Evolutionary conservation across 2,329 filamentous ascomycete genomes (phyloP).

Genomic region (Berkeleyomyces basicola): DNA sequence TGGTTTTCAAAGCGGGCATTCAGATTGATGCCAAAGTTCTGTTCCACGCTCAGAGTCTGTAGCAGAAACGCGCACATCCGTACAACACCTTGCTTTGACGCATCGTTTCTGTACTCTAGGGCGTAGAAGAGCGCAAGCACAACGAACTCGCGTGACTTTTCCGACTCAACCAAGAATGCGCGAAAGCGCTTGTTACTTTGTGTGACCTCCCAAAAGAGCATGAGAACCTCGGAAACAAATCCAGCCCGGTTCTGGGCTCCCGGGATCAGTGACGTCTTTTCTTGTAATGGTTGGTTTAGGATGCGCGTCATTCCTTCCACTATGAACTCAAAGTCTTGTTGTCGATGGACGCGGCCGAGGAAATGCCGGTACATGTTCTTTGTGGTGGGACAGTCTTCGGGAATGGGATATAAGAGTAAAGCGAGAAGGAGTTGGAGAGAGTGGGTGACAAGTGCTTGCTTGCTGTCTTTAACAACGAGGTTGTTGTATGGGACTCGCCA

Average conservation of each 20-base stretch:
- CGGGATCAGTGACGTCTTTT: slow-evolving; percentile 74
- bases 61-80: slow-evolving; percentile 96
- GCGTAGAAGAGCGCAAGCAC: slow-evolving; percentile 85
- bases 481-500: slow-evolving; percentile 94
- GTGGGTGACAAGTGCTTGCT: slow-evolving; percentile 81
- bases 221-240: slow-evolving; percentile 88
- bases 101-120: slow-evolving; percentile 71
- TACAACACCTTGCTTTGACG: slow-evolving; percentile 78
- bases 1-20: slow-evolving; percentile 82
- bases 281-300: slow-evolving; percentile 80
- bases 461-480: slow-evolving; percentile 77
- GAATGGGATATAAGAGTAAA: slow-evolving; percentile 71
- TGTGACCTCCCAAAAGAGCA: slow-evolving; percentile 92
- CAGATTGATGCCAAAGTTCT: slow-evolving; percentile 74
- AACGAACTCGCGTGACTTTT: slow-evolving; percentile 82
- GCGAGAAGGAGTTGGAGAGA: slow-evolving; percentile 81
- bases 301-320: slow-evolving; percentile 89
- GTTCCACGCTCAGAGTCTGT: slow-evolving; percentile 86
- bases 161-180: slow-evolving; percentile 92
- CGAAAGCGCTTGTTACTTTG: slow-evolving; percentile 97
- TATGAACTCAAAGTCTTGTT: slow-evolving; percentile 95
- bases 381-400: slow-evolving; percentile 50
- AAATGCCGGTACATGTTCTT: slow-evolving; percentile 95
- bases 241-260: slow-evolving; percentile 31
- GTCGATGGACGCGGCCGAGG: slow-evolving; percentile 72